Percentiles rank a stretch among this genome's conserved stretches.
phyloP scores from a whole-genome alignment of 371 early-diverging fungal species.

The Syncephalastrum sp. region DNA sequence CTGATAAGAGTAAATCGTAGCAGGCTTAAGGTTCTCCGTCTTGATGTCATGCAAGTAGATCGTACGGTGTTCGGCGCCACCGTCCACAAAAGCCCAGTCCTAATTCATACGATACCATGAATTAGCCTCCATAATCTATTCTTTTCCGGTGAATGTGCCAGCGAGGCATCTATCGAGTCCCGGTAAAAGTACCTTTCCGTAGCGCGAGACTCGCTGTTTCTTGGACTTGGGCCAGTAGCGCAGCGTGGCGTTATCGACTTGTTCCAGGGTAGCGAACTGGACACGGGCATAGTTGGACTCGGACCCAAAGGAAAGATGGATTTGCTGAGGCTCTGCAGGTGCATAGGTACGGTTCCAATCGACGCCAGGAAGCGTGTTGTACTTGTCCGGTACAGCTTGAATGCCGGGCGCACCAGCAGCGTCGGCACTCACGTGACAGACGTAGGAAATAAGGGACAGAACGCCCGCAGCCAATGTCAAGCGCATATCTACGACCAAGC shows the following conservation, averaged over 20 bases:
- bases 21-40: conserved; percentile 17
- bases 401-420: conserved; percentile 22
- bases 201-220: too few species aligned
- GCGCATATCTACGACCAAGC: too few species aligned
- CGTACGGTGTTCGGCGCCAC: conserved; percentile 19
- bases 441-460: too few species aligned
- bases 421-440: background rate
- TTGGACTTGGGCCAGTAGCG: conserved; percentile 35
- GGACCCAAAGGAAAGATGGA: conserved; percentile 33
- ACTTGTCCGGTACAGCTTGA: conserved; percentile 18
- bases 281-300: conserved; percentile 36
- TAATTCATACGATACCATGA: conserved; percentile 2
- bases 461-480: too few species aligned
- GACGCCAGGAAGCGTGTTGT: conserved; percentile 18
- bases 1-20: conserved; percentile 27
- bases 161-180: background rate
- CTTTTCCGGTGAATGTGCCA: conserved; percentile 5
- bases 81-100: conserved; percentile 32
- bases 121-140: background rate
- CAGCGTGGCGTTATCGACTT: conserved; percentile 21
- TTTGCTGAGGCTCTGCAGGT: conserved; percentile 39
- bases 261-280: conserved; percentile 36
- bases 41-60: conserved; percentile 24
- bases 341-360: conserved; percentile 38
- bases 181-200: too few species aligned